phyloP scores from a whole-genome alignment of 805 yeast species.

The Candida peoriensis region DNA sequence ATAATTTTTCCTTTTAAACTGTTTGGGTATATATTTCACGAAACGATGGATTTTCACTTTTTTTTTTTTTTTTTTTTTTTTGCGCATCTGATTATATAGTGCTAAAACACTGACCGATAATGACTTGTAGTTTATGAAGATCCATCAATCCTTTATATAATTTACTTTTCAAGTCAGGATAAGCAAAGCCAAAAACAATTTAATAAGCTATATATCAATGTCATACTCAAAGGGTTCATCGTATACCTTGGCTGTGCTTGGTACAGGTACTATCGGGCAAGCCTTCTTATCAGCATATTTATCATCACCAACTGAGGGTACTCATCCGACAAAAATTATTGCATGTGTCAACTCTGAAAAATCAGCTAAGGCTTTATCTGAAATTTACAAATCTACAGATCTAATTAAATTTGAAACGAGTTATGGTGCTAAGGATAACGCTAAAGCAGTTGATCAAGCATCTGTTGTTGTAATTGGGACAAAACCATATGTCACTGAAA shows the following conservation, averaged over 20 bases:
- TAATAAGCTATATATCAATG: no score
- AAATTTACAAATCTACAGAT: constrained; percentile 35
- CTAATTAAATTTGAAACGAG: constrained; percentile 48
- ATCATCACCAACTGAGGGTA: constrained; percentile 32
- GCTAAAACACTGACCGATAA: no score
- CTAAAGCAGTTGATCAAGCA: constrained; percentile 55
- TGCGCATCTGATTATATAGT: no score
- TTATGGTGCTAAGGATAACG: constrained; percentile 42
- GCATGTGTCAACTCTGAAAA: constrained; percentile 66
- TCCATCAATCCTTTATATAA: no score
- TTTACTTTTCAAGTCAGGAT: no score
- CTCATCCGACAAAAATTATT: constrained; percentile 66
- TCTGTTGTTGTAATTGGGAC: constrained; percentile 77
- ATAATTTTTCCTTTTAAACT: no score
- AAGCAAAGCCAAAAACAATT: no score
- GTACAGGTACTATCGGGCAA: constrained; percentile 95
- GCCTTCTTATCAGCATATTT: constrained; percentile 83
- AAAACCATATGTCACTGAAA: constrained; percentile 76
- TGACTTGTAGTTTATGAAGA: no score
- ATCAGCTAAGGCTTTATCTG: constrained; percentile 43
- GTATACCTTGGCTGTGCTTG: constrained; percentile 72
- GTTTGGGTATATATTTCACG: no score
- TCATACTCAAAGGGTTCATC: constrained; percentile 4
- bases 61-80: no score
- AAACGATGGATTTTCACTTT: no score